These are phyloP conservation scores for Elasticomyces elasticus DNA, from an alignment of 495 filamentous ascomycete genomes.

Conservation along the genomic window DNA sequence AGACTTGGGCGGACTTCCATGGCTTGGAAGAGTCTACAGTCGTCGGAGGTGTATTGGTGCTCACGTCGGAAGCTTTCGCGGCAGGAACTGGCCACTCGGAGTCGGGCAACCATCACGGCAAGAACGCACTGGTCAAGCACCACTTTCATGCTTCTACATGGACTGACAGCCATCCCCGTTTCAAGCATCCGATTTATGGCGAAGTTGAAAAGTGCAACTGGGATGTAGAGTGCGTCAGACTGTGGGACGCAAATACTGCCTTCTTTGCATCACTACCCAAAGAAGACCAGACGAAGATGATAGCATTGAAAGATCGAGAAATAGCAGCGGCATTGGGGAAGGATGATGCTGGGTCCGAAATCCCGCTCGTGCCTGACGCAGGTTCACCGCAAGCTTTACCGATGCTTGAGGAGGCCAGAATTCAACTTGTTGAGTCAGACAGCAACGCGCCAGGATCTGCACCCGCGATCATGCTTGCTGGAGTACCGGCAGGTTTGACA, in stretches of 20 bases:
- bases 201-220: slow-evolving; percentile 57
- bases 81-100: slow-evolving; percentile 57
- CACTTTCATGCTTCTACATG: slow-evolving; percentile 57
- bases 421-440: too few relatives aligned
- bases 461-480: too few relatives aligned
- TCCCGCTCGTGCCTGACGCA: background rate
- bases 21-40: slow-evolving; percentile 47
- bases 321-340: background rate
- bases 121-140: slow-evolving; percentile 49
- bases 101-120: slow-evolving; percentile 50
- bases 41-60: slow-evolving; percentile 46
- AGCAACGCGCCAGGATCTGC: too few relatives aligned
- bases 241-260: slow-evolving; percentile 47
- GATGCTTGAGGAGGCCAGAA: too few relatives aligned
- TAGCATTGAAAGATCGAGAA: slow-evolving; percentile 36
- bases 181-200: slow-evolving; percentile 49
- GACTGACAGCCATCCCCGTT: slow-evolving; percentile 48
- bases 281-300: slow-evolving; percentile 40
- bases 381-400: background rate
- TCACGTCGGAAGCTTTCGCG: slow-evolving; percentile 54
- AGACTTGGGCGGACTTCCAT: slow-evolving; percentile 50
- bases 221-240: slow-evolving; percentile 46
- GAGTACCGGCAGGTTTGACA: too few relatives aligned
- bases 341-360: background rate
- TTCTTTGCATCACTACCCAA: slow-evolving; percentile 38